Evolutionary conservation across 495 filamentous ascomycete genomes (phyloP).

Genomic region (Physcia stellaris): DNA sequence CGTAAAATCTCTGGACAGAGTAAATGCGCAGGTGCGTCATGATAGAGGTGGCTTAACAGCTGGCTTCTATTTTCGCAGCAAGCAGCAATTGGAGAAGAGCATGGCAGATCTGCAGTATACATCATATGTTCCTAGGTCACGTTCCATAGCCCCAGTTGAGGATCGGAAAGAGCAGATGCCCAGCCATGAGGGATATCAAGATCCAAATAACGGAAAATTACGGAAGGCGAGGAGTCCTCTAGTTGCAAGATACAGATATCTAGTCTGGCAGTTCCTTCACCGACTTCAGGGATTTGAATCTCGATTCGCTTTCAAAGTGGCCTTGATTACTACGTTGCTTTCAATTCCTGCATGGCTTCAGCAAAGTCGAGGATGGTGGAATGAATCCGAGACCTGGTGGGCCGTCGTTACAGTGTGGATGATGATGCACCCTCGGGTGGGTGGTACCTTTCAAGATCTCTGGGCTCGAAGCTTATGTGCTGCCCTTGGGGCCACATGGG

Average conservation of each 20-base stretch:
- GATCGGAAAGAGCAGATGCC: slow-evolving; percentile 16
- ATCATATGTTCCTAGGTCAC: slow-evolving; percentile 20
- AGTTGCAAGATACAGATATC: slow-evolving; percentile 24
- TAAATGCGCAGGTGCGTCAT: slow-evolving; percentile 42
- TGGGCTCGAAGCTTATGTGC: slow-evolving; percentile 31
- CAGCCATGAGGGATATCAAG: slow-evolving; percentile 10
- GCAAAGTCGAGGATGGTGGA: slow-evolving; percentile 34
- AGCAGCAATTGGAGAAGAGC: slow-evolving; percentile 28
- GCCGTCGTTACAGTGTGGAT: slow-evolving; percentile 42
- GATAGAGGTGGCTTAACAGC: slow-evolving; percentile 43
- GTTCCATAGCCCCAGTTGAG: too few relatives aligned
- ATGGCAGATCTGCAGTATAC: slow-evolving; percentile 24
- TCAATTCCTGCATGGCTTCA: slow-evolving; percentile 39
- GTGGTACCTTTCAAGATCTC: slow-evolving; percentile 42
- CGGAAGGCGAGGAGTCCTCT: slow-evolving; percentile 10
- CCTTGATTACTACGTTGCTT: slow-evolving; percentile 32
- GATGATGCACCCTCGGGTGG: slow-evolving; percentile 44
- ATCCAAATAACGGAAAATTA: slow-evolving; percentile 9
- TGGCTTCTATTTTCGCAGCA: slow-evolving; percentile 38
- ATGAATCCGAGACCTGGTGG: slow-evolving; percentile 41
- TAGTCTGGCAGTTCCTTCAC: slow-evolving; percentile 34
- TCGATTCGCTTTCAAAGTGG: slow-evolving; percentile 43
- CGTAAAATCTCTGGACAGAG: slow-evolving; percentile 34
- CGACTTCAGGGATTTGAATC: slow-evolving; percentile 43
- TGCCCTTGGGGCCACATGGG: slow-evolving; percentile 38